Conservation (phyloP, 495 filamentous ascomycete genomes). For the Penicillium bovifimosum region DNA sequence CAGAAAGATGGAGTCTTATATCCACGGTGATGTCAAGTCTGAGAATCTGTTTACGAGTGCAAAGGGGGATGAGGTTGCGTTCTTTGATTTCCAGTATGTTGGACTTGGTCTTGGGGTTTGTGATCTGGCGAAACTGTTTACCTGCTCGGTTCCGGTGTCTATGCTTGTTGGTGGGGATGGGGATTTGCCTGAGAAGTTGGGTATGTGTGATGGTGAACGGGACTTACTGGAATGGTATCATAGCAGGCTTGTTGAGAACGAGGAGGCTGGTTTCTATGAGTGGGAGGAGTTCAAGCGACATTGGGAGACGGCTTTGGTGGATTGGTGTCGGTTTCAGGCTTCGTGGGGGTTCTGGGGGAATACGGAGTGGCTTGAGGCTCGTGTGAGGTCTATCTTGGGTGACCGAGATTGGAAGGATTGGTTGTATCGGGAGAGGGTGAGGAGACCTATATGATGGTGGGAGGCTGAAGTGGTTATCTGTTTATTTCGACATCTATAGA, state of each 20-base stretch:
- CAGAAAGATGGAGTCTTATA: constrained; percentile 30
- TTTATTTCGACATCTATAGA: too few relatives aligned
- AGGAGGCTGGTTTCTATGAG: constrained; percentile 14
- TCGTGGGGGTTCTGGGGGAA: constrained; percentile 43
- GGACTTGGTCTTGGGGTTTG: constrained; percentile 36
- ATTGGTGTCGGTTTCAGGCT: constrained; percentile 41
- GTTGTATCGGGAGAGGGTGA: constrained; percentile 7
- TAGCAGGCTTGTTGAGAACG: constrained; percentile 10
- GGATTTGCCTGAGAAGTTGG: constrained; percentile 21
- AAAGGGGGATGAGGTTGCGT: constrained; percentile 27
- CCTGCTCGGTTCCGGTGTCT: constrained; percentile 32
- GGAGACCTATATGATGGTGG: too few relatives aligned
- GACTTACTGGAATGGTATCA: constrained; percentile 26
- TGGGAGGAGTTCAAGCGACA: constrained; percentile 30
- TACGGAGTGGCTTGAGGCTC: constrained; percentile 37
- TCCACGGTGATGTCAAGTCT: constrained; percentile 40
- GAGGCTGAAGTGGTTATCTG: too few relatives aligned
- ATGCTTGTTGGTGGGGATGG: constrained; percentile 26
- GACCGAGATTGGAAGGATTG: constrained; percentile 29
- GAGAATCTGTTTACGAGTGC: constrained; percentile 39
- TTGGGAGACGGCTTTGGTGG: constrained; percentile 38
- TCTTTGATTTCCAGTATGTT: constrained; percentile 40
- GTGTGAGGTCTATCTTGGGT: constrained; percentile 31
- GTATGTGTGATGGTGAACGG: constrained; percentile 28
- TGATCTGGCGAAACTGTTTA: constrained; percentile 39